These are phyloP conservation scores for Saccharomycopsis sp. DNA, from an alignment of 805 yeast species.

Conservation along the genomic window DNA sequence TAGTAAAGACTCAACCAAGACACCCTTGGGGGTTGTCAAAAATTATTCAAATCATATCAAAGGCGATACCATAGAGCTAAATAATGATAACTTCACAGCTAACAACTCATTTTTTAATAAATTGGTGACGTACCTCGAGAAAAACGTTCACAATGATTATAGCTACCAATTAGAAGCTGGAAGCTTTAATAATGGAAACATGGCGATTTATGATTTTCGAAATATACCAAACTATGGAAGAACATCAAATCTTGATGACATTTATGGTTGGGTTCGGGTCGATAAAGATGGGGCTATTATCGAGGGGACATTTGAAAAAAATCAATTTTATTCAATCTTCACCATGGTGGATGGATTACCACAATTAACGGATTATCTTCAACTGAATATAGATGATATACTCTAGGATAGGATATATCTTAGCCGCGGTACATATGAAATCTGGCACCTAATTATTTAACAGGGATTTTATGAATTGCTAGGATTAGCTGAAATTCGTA, in stretches of 20 bases:
- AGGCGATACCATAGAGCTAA: not conserved
- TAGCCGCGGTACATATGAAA: too few relatives aligned
- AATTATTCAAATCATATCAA: not conserved
- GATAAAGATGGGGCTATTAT: slow-evolving; percentile 48
- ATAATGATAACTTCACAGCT: slow-evolving; percentile 24
- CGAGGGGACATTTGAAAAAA: slow-evolving; percentile 47
- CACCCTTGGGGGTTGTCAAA: not conserved
- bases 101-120: slow-evolving; percentile 24
- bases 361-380: slow-evolving; percentile 44
- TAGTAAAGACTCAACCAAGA: not conserved
- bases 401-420: too few relatives aligned
- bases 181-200: slow-evolving; percentile 42
- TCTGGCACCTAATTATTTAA: too few relatives aligned
- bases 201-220: slow-evolving; percentile 70
- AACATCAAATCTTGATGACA: slow-evolving; percentile 63
- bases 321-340: slow-evolving; percentile 50
- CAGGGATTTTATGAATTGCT: too few relatives aligned
- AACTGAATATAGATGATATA: slow-evolving; percentile 33
- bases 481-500: too few relatives aligned
- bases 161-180: slow-evolving; percentile 51
- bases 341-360: slow-evolving; percentile 41
- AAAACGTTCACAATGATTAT: slow-evolving; percentile 37
- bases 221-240: slow-evolving; percentile 58
- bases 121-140: slow-evolving; percentile 24
- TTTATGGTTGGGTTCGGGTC: slow-evolving; percentile 63